Evolutionary conservation across 2,329 filamentous ascomycete genomes (phyloP), one percentile per base, ranked within the genome.

Genomic region (Chrysoporthe austroafricana): DNA sequence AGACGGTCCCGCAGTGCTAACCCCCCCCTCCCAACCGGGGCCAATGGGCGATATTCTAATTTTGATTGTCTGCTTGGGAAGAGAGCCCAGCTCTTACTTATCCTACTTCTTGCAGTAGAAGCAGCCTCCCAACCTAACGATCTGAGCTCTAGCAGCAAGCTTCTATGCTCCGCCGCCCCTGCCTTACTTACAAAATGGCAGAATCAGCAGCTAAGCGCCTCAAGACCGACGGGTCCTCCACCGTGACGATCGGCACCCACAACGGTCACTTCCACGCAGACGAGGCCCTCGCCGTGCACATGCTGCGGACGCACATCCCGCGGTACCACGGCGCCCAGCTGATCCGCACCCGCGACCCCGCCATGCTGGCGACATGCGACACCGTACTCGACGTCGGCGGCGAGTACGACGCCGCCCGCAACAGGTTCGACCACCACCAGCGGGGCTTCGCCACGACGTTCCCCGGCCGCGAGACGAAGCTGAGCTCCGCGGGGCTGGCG

Each of bases 241-340:
- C 75, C 66, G 82, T 91, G 71, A 81, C 89, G 73, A 96, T 97
- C 77, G 96, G 94, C 76, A 99, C 96, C 42, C 96, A 99, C 87
- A 97, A 91, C 82, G 96, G 96, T 73, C 94, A 97, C 84, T 99
- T 99, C 86, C 96, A 99, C 83, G 96, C 96, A 78, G 96, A 99
- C 80, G 96, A 99, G 83, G 95, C 96, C 70, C 89, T 99, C 56
- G 96, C 96, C 68, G 94, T 99, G 72, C 94, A 97, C 84, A 93
- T 99, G 85, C 91, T 99, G 73, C 93, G 94, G 72, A 87, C 91
- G 67, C 91, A 79, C 71, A 71, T 98, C 21, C 95, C 96, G 32
- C 82, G 90, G 68, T 99, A 98, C 84, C 79, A 85, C 66, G 81
- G 86, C 73, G 90, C 93, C 36, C 78, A 85, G 56, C 90, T 99